Conservation (phyloP, 1,284 basidiomycete genomes). For the Apiotrichum montevideense region DNA sequence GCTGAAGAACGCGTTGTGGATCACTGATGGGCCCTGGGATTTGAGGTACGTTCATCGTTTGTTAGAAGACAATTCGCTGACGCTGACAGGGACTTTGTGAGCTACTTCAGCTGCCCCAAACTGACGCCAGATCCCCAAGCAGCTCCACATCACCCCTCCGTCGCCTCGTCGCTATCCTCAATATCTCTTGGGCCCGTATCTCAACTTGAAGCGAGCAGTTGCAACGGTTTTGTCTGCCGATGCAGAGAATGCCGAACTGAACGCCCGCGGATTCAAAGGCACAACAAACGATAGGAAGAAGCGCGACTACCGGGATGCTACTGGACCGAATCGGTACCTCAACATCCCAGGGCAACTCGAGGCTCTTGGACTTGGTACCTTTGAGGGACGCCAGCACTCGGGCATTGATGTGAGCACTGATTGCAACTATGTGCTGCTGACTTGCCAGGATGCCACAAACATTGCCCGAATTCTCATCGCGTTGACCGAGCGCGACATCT, state of each 20-base stretch:
- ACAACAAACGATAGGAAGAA: conserved; percentile 16
- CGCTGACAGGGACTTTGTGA: conserved; percentile 31
- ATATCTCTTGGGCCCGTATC: conserved; percentile 40
- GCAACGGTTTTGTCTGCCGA: conserved; percentile 38
- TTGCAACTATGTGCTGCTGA: background rate
- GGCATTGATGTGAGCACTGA: conserved; percentile 70
- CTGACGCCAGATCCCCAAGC: conserved; percentile 39
- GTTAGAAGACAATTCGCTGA: conserved; percentile 7
- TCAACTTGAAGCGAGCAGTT: conserved; percentile 44
- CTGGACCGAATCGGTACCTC: conserved; percentile 21
- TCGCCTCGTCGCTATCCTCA: conserved; percentile 27
- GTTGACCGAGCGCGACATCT: conserved; percentile 60
- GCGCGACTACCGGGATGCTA: background rate
- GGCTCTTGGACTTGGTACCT: conserved; percentile 49
- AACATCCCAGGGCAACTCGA: conserved; percentile 43
- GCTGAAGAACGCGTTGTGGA: conserved; percentile 48
- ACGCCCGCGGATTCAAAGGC: background rate
- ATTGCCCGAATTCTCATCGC: conserved; percentile 70
- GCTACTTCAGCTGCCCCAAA: background rate
- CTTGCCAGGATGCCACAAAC: conserved; percentile 70
- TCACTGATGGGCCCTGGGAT: conserved; percentile 51
- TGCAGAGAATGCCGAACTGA: background rate
- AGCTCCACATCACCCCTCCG: conserved; percentile 43
- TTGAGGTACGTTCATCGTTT: conserved; percentile 31
- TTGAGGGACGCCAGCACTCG: conserved; percentile 74